Evolutionary conservation across 257 asterid genomes (phyloP).

Genomic region (Solanum arcanum): DNA sequence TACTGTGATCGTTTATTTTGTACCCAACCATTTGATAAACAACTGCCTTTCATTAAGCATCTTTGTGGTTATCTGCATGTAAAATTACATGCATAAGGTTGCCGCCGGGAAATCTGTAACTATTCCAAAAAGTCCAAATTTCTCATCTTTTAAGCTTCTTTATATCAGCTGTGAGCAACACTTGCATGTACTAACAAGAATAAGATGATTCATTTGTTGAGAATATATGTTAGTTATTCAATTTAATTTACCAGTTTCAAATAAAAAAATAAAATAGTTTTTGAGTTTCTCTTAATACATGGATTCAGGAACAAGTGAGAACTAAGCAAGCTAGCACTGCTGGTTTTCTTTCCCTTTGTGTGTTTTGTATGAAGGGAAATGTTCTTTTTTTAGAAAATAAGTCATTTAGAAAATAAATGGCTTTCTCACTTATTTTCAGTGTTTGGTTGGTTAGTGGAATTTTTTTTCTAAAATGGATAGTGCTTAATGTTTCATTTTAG

Average conservation of each 20-base stretch:
- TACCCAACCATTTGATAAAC: neutral
- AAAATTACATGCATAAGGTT: neutral
- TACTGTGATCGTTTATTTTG: neutral
- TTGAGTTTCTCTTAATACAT: neutral
- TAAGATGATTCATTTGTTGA: neutral
- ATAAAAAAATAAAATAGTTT: neutral
- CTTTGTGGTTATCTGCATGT: neutral
- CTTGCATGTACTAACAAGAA: neutral
- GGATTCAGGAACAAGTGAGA: neutral
- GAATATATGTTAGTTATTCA: neutral
- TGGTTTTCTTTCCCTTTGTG: neutral
- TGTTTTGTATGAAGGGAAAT: neutral
- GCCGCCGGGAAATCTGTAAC: neutral
- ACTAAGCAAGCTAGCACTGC: neutral
- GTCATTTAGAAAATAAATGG: neutral
- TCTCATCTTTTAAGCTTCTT: neutral
- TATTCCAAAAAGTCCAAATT: neutral
- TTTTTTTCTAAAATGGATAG: neutral
- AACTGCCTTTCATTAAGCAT: neutral
- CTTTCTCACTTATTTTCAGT: neutral
- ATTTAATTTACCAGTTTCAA: neutral
- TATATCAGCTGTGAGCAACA: neutral
- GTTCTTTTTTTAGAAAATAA: neutral
- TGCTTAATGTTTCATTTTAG: neutral
- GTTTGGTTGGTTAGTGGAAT: neutral